phyloP scores from a whole-genome alignment of 2,329 filamentous ascomycete species.

The Fusarium vanettenii region DNA sequence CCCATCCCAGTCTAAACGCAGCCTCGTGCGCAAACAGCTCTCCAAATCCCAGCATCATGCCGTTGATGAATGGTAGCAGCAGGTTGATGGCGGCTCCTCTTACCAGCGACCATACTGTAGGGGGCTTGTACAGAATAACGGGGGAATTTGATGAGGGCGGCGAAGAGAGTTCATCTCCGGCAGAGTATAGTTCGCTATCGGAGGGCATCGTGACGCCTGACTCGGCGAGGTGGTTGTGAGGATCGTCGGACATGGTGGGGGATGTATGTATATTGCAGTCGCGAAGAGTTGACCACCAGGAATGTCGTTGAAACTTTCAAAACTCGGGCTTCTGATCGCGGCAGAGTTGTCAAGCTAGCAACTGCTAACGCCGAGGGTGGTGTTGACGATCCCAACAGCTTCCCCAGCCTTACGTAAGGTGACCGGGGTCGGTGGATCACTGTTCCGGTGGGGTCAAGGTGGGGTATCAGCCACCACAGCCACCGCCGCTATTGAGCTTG shows the following conservation, averaged over 20 bases:
- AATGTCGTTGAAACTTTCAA: not conserved
- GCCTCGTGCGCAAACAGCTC: constrained; percentile 97
- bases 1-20: constrained; percentile 93
- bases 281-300: not conserved
- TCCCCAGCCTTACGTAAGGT: constrained; percentile 44
- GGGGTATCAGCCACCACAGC: constrained; percentile 37
- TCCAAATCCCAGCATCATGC: constrained; percentile 97
- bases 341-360: constrained; percentile 15
- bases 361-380: constrained; percentile 26
- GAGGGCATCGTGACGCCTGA: constrained; percentile 83
- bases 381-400: constrained; percentile 35
- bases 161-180: constrained; percentile 71
- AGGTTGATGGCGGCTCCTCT: constrained; percentile 95
- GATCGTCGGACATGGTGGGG: constrained; percentile 63
- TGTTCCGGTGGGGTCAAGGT: constrained; percentile 46
- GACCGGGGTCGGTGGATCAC: constrained; percentile 43
- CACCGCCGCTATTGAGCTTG: constrained; percentile 26
- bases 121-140: constrained; percentile 88
- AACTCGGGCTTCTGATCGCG: not conserved
- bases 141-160: constrained; percentile 73
- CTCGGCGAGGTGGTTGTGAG: constrained; percentile 69
- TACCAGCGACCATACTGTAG: constrained; percentile 86
- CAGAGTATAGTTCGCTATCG: constrained; percentile 86
- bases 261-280: not conserved
- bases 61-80: constrained; percentile 95